Conservation (phyloP, 352 stramenopile species). For the Elongisporangium undulatum region DNA sequence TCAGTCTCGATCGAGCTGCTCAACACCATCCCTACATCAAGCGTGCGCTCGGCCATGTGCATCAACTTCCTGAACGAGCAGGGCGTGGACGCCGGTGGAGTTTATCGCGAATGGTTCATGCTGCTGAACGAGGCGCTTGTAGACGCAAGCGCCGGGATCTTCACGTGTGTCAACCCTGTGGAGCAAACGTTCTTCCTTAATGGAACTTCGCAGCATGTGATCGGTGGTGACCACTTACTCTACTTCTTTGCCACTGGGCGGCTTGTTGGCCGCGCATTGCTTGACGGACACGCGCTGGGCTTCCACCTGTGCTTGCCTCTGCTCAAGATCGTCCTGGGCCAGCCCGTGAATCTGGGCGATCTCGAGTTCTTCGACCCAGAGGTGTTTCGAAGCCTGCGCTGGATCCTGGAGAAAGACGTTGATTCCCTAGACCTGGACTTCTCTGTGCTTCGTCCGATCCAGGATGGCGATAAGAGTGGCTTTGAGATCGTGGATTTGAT, state of each 20-base stretch:
- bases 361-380: conserved; percentile 66
- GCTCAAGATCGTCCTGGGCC: conserved; percentile 95
- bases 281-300: conserved; percentile 87
- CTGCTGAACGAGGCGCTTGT: conserved; percentile 30
- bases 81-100: conserved; percentile 23
- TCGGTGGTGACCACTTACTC: conserved; percentile 30
- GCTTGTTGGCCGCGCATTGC: conserved; percentile 28
- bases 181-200: conserved; percentile 38
- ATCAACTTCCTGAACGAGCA: conserved; percentile 38
- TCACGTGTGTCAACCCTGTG: conserved; percentile 24
- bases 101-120: conserved; percentile 6
- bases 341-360: conserved; percentile 89
- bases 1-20: conserved; percentile 74
- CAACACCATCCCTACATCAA: conserved; percentile 41
- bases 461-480: conserved; percentile 2
- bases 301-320: conserved; percentile 91
- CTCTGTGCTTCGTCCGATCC: conserved; percentile 8
- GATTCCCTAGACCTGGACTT: conserved; percentile 32
- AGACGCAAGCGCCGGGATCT: conserved; percentile 21
- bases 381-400: conserved; percentile 31
- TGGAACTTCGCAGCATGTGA: conserved; percentile 17
- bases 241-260: conserved; percentile 30
- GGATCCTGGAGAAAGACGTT: conserved; percentile 33
- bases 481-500: conserved; percentile 27
- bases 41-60: conserved; percentile 65